These are phyloP conservation scores for Boletus subcaerulescens DNA, from an alignment of 768 basidiomycete species.

Conservation along the genomic window DNA sequence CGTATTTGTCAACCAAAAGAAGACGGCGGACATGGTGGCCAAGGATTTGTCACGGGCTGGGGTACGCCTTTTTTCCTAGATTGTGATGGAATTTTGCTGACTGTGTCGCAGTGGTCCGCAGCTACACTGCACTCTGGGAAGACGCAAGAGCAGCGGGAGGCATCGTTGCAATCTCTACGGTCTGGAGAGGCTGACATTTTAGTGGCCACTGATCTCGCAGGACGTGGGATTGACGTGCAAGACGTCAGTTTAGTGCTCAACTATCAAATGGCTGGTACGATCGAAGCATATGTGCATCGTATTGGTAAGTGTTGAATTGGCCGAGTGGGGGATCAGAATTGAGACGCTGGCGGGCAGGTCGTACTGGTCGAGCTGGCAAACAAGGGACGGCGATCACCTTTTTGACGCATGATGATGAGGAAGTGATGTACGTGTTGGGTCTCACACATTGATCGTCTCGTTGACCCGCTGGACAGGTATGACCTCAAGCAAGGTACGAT, in stretches of 20 bases:
- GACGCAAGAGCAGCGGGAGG: slow-evolving; percentile 96
- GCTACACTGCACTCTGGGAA: slow-evolving; percentile 96
- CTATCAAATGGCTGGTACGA: slow-evolving; percentile 94
- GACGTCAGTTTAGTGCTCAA: slow-evolving; percentile 96
- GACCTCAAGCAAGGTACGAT: slow-evolving; percentile 86
- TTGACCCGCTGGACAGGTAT: slow-evolving; percentile 55
- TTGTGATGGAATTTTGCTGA: background rate
- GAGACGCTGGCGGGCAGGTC: slow-evolving; percentile 49
- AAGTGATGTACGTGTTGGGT: slow-evolving; percentile 77
- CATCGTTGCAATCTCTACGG: slow-evolving; percentile 81
- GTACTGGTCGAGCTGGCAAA: slow-evolving; percentile 98
- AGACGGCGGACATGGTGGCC: slow-evolving; percentile 97
- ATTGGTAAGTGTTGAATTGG: slow-evolving; percentile 64
- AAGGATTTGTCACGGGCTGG: slow-evolving; percentile 90
- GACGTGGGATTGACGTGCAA: slow-evolving; percentile 98
- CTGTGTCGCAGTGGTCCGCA: slow-evolving; percentile 67
- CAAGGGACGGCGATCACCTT: slow-evolving; percentile 93
- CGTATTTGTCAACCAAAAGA: slow-evolving; percentile 99
- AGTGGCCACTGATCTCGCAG: slow-evolving; percentile 96
- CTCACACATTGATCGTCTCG: background rate
- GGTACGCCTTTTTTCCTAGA: slow-evolving; percentile 44
- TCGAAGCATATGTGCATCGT: slow-evolving; percentile 97
- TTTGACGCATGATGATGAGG: slow-evolving; percentile 92
- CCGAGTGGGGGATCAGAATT: background rate
- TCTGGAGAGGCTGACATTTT: slow-evolving; percentile 84